phyloP scores from a whole-genome alignment of 1,284 basidiomycete species.

The Ganoderma sinense region DNA sequence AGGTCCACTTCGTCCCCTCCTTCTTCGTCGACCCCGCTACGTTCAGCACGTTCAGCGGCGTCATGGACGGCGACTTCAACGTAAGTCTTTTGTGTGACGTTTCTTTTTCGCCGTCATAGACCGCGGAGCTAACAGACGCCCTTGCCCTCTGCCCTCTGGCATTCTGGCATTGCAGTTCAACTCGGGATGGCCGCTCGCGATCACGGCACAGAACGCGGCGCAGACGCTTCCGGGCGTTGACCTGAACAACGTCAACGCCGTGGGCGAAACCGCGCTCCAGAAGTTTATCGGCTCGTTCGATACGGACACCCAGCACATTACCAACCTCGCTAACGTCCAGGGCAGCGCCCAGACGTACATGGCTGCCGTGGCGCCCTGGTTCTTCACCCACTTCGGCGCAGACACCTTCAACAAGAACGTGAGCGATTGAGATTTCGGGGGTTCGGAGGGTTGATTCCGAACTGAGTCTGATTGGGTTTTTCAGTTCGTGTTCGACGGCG shows the following conservation, averaged over 20 bases:
- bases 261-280: slow-evolving; percentile 47
- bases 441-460: not conserved
- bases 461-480: not conserved
- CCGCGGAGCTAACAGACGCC: slow-evolving; percentile 9
- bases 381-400: slow-evolving; percentile 80
- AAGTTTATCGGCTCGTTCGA: slow-evolving; percentile 50
- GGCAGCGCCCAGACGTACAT: slow-evolving; percentile 36
- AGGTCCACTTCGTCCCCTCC: slow-evolving; percentile 69
- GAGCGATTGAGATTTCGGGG: slow-evolving; percentile 32
- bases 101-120: not conserved
- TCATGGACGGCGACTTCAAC: slow-evolving; percentile 69
- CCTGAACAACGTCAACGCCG: slow-evolving; percentile 32
- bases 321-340: slow-evolving; percentile 35
- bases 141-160: not conserved
- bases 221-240: slow-evolving; percentile 36
- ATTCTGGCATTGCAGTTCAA: slow-evolving; percentile 57
- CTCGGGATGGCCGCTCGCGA: slow-evolving; percentile 67
- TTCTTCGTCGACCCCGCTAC: slow-evolving; percentile 67
- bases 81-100: slow-evolving; percentile 42
- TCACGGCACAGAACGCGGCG: slow-evolving; percentile 54
- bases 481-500: slow-evolving; percentile 52
- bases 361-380: slow-evolving; percentile 55
- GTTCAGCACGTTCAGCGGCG: slow-evolving; percentile 54
- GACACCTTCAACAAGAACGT: slow-evolving; percentile 85
- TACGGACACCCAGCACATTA: slow-evolving; percentile 51